A percentile compares a stretch with the other conserved stretches of the same genome.
Conservation (phyloP, 305 asterid genomes). For the Fraxinus dipetala region DNA sequence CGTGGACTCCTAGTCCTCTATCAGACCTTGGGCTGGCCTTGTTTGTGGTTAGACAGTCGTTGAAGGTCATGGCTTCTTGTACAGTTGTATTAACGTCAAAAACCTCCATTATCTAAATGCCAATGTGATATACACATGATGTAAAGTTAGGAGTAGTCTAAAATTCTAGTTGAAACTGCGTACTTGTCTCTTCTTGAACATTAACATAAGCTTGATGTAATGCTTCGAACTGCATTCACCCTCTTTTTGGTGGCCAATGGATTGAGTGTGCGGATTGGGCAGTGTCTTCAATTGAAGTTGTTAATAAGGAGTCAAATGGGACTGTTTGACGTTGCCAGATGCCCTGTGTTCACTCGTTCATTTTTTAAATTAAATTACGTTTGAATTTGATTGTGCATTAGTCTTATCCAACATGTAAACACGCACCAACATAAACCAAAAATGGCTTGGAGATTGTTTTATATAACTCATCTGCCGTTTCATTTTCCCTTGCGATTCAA, state of each 20-base stretch:
- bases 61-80: neutral
- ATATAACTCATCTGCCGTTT: neutral
- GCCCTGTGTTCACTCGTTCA: neutral
- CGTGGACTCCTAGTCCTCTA: neutral
- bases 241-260: neutral
- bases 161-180: neutral
- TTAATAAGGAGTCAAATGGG: neutral
- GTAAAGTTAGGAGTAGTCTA: neutral
- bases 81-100: neutral
- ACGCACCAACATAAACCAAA: neutral
- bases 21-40: neutral
- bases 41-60: neutral
- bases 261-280: neutral
- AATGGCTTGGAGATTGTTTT: neutral
- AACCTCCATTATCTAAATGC: neutral
- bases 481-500: neutral
- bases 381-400: neutral
- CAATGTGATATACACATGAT: neutral
- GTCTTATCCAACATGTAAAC: neutral
- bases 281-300: neutral
- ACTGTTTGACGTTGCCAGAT: neutral
- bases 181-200: neutral
- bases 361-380: neutral
- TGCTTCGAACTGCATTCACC: neutral
- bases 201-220: neutral